These are phyloP conservation scores for Kwoniella sp. DNA, from an alignment of 768 basidiomycete species.

Conservation along the genomic window DNA sequence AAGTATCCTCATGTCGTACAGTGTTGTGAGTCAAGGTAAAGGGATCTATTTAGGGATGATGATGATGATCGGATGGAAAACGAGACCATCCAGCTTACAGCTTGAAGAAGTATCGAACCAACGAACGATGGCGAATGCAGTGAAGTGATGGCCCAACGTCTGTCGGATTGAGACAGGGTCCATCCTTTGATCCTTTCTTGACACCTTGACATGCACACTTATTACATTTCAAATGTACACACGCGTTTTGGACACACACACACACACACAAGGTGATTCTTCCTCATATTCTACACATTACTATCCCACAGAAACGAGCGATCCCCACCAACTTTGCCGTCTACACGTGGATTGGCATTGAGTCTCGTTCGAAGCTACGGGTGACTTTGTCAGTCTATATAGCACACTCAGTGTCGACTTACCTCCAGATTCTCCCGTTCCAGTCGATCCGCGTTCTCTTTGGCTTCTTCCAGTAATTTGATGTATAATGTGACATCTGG, in stretches of 20 bases:
- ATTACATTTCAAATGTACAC: too few species aligned
- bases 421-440: constrained; percentile 40
- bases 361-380: constrained; percentile 9
- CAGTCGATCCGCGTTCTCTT: constrained; percentile 20
- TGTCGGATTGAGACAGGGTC: not conserved
- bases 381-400: not conserved
- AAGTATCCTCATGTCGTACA: not conserved
- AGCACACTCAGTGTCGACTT: constrained; percentile 3
- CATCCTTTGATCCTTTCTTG: constrained; percentile 7
- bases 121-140: not conserved
- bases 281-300: not conserved
- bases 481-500: constrained; percentile 14
- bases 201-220: not conserved
- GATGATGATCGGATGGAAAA: not conserved
- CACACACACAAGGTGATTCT: not conserved
- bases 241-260: not conserved
- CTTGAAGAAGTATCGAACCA: not conserved
- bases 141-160: not conserved
- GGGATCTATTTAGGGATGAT: not conserved
- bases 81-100: too few species aligned
- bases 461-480: constrained; percentile 27
- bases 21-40: not conserved
- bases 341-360: not conserved
- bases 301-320: constrained; percentile 7
- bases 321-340: constrained; percentile 4